These are phyloP conservation scores for Rhododendron molle DNA, from an alignment of 148 eudicot species.

Conservation along the genomic window DNA sequence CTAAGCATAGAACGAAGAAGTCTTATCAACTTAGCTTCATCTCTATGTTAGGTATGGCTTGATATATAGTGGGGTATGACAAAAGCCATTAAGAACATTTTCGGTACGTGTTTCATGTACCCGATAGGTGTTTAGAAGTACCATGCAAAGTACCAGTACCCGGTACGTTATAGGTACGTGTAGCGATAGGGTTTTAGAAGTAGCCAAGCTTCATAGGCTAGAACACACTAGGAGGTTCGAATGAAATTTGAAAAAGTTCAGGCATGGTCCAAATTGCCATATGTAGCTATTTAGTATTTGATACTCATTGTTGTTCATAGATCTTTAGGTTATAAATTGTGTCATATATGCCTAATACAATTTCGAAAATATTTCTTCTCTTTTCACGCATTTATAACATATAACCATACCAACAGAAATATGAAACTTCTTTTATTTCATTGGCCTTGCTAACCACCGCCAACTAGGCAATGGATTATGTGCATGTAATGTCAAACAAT, in stretches of 20 bases:
- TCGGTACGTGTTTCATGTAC: neutral
- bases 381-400: neutral
- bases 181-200: neutral
- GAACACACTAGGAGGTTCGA: neutral
- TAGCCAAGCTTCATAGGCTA: neutral
- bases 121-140: neutral
- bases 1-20: neutral
- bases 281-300: neutral
- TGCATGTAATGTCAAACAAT: no score
- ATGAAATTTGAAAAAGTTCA: neutral
- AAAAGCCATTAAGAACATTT: neutral
- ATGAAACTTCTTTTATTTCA: neutral
- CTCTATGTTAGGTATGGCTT: neutral
- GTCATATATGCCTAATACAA: neutral
- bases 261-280: neutral
- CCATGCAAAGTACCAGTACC: neutral
- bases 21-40: neutral
- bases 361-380: neutral
- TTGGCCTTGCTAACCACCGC: neutral
- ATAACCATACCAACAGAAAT: neutral
- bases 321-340: neutral
- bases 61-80: neutral
- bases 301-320: neutral
- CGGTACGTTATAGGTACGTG: neutral
- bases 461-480: no score